A percentile compares a stretch with the other conserved stretches of the same genome.
Conservation (phyloP, 495 filamentous ascomycete species). For the Trichoderma asperelloides region DNA sequence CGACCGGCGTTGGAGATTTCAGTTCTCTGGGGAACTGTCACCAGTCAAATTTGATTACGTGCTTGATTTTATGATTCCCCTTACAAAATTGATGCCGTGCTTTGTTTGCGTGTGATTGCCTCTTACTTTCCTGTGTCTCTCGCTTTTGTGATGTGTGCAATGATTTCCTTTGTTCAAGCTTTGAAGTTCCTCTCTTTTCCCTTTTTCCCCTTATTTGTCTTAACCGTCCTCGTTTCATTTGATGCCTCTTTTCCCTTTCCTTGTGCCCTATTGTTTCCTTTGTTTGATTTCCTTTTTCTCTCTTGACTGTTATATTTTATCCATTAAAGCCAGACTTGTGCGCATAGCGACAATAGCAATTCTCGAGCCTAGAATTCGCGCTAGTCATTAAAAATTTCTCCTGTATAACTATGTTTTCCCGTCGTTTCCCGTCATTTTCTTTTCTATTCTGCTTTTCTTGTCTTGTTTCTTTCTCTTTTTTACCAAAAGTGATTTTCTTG, state of each 20-base stretch:
- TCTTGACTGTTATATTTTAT: background rate
- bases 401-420: background rate
- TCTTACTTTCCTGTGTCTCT: background rate
- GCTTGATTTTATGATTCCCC: constrained; percentile 9
- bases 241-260: background rate
- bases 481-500: background rate
- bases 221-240: too few relatives aligned
- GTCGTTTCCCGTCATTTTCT: background rate
- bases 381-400: background rate
- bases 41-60: constrained; percentile 9
- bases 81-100: constrained; percentile 4
- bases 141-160: constrained; percentile 1
- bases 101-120: constrained; percentile 1
- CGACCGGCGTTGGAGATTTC: constrained; percentile 8
- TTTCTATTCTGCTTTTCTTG: background rate
- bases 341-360: background rate
- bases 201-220: background rate
- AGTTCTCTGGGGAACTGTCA: constrained; percentile 8
- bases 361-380: background rate
- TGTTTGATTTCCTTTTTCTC: background rate
- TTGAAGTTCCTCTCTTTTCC: background rate
- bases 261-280: background rate
- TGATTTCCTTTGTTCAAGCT: background rate
- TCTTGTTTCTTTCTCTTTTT: background rate
- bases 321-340: background rate